Base-by-base conservation (phyloP, 2,329 filamentous ascomycete genomes). In the Dendryphion nanum region DNA sequence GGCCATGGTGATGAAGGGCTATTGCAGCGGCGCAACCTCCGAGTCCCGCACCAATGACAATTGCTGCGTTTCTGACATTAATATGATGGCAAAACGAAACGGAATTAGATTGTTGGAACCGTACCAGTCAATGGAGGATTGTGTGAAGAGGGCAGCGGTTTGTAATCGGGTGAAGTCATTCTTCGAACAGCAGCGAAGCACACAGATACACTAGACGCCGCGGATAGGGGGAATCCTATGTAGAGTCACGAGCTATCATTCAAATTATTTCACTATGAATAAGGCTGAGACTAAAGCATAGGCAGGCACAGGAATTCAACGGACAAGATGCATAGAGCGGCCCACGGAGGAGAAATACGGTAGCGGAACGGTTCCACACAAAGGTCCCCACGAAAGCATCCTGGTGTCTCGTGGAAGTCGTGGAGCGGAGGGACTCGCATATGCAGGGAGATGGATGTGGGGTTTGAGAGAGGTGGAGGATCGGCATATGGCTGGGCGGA, bases 31-130 rank as follows among this genome's bases (percentile, higher is more conserved):
- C 72, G 45, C 72, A 74, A 10, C 72, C 73, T 6, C 72, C 72
- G 1, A 76, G 66, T 8, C 72, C 72, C 14, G 72, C 72, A 14
- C 72, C 73, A n/a, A 76, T 68, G 16, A 75, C 63, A 18, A 75
- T 70, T 21, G 71, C 73, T 73, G 33, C 38, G 48, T 38, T 17
- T 8, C 10, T 16, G 19, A 21, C 16, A 30, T 18, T 31, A 26
- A 35, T 6, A 19, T n/a, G 30, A 37, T 16, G 32, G 20, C 16
- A 14, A 15, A 17, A 13, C 8, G 4, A 15, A 4, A 14, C n/a
- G n/a, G n/a, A n/a, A n/a, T n/a, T n/a, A n/a, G n/a, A n/a, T n/a
- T n/a, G n/a, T n/a, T n/a, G n/a, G n/a, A n/a, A n/a, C n/a, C 15
- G 16, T 44, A 48, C 49, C 47, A 40, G 47, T 50, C 2, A 53